These are phyloP conservation scores for Leptodermis oblonga DNA, from an alignment of 257 asterid species.

Conservation along the genomic window DNA sequence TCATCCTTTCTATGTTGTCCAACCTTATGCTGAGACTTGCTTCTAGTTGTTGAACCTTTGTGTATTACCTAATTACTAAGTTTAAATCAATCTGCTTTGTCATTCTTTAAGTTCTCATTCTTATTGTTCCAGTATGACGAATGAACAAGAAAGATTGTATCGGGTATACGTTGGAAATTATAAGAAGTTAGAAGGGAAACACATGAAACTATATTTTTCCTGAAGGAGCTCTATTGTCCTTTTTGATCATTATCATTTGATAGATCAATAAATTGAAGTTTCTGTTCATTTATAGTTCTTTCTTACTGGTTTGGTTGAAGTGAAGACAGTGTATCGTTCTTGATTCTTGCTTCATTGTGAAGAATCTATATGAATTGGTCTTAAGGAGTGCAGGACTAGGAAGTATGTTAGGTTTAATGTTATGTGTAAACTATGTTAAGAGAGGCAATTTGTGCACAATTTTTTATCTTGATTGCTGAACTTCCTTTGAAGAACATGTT, in stretches of 20 bases:
- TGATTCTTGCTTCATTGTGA: not conserved
- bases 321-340: not conserved
- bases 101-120: not conserved
- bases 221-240: not conserved
- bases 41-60: not conserved
- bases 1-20: not conserved
- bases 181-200: no score
- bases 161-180: not conserved
- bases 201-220: not conserved
- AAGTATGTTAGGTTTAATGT: not conserved
- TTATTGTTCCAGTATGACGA: not conserved
- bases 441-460: no score
- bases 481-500: not conserved
- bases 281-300: not conserved
- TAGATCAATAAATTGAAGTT: not conserved
- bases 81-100: not conserved
- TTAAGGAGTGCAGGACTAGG: not conserved
- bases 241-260: not conserved
- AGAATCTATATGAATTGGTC: not conserved
- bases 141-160: not conserved
- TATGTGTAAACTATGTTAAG: not conserved
- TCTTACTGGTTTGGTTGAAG: not conserved
- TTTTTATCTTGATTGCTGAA: not conserved
- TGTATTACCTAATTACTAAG: not conserved
- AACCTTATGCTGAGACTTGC: not conserved